Percentiles rank a stretch among this genome's conserved stretches.
Evolutionary conservation across 2,329 filamentous ascomycete species (phyloP).

Genomic region (Diaporthe sp.): DNA sequence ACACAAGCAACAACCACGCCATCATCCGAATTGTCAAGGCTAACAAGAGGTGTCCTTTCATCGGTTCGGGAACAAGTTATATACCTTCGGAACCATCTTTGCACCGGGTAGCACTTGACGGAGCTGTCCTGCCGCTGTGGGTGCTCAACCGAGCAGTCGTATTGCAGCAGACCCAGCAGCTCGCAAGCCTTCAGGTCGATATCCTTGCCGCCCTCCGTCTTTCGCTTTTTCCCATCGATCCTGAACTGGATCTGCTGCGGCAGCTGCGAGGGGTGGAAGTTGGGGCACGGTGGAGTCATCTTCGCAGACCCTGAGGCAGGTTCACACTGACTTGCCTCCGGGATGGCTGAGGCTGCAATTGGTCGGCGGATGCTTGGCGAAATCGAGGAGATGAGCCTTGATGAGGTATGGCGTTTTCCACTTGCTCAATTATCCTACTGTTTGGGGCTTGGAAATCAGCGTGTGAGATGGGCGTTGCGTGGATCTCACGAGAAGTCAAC

Average conservation of each 20-base stretch:
- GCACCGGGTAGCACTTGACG: constrained; percentile 69
- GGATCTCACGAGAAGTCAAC: constrained; percentile 12
- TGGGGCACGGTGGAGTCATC: constrained; percentile 72
- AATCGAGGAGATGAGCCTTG: constrained; percentile 69
- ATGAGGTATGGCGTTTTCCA: constrained; percentile 63
- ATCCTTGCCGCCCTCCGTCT: constrained; percentile 55
- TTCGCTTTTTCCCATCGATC: constrained; percentile 65
- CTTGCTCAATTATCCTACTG: constrained; percentile 17
- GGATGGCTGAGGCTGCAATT: constrained; percentile 56
- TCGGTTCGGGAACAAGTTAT: constrained; percentile 46
- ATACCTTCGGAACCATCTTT: constrained; percentile 73
- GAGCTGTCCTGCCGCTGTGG: constrained; percentile 61
- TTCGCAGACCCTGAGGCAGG: background rate
- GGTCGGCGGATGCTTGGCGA: constrained; percentile 68
- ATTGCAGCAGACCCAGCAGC: constrained; percentile 72
- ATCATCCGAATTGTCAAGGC: no score
- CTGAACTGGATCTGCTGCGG: constrained; percentile 63
- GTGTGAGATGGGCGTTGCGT: constrained; percentile 19
- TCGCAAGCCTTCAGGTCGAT: constrained; percentile 70
- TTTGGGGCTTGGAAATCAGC: constrained; percentile 40
- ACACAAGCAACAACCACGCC: background rate
- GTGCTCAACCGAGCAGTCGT: constrained; percentile 68
- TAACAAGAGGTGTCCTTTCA: background rate
- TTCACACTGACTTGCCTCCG: constrained; percentile 16
- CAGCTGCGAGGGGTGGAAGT: constrained; percentile 68